Conservation (phyloP, 441 rosid genomes). For the Raphanus hybrid region DNA sequence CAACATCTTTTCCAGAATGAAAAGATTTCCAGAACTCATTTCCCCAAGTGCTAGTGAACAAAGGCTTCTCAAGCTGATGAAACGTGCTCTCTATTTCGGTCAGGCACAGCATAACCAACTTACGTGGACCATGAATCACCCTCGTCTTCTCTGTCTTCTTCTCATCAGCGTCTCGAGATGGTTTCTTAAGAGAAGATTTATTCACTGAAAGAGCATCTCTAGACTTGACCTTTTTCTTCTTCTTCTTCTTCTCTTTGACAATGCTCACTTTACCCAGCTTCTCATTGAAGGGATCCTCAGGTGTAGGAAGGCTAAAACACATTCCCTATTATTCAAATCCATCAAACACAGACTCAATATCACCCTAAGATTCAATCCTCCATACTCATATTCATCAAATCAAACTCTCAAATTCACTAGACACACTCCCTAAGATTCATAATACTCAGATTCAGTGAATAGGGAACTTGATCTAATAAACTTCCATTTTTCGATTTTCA, state of each 20-base stretch:
- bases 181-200: constrained; percentile 11
- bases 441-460: not conserved
- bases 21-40: constrained; percentile 77
- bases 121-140: constrained; percentile 48
- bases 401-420: constrained; percentile 32
- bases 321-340: constrained; percentile 61
- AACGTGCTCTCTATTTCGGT: constrained; percentile 61
- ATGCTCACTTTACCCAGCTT: constrained; percentile 49
- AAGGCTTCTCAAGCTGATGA: constrained; percentile 45
- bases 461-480: not conserved
- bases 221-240: constrained; percentile 30
- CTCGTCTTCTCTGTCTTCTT: constrained; percentile 23
- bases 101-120: constrained; percentile 67
- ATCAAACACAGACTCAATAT: not conserved
- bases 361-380: not conserved
- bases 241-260: constrained; percentile 38
- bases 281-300: constrained; percentile 83
- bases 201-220: constrained; percentile 5
- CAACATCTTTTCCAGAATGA: constrained; percentile 56
- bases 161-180: constrained; percentile 15
- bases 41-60: constrained; percentile 79
- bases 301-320: constrained; percentile 92
- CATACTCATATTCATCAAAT: not conserved
- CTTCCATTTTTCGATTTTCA: not conserved
- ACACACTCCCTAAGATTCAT: constrained; percentile 74